Evolutionary conservation across 2,329 filamentous ascomycete genomes (phyloP), one percentile per base, ranked within the genome.

Genomic region (Blastomyces emzantsi): DNA sequence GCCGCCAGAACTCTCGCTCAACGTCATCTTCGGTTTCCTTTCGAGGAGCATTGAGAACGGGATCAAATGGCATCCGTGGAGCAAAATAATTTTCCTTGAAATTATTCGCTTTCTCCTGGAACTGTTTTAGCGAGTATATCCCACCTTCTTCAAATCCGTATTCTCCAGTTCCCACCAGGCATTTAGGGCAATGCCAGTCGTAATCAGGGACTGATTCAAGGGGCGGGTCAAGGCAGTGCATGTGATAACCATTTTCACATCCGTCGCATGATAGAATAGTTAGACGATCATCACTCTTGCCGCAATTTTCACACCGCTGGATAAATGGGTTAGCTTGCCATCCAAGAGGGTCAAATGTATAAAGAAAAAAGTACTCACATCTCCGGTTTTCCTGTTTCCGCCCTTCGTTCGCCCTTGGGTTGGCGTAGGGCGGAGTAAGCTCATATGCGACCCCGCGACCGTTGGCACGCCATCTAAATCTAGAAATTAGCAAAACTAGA

Each of bases 81-180:
- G 91, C 87, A 71, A 99, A 99, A 72, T 99, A 96, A 30, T 86
- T 86, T 70, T 95, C 89, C 76, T 97, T 97, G 81, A 99, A 99
- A 69, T 90, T 90, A 69, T 90, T 90, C 6, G 94, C 94, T 74
- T 93, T 96, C 73, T 97, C 90, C 74, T 99, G 94, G 73, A 99
- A 99, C 70, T 96, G 90, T 71, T 90, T 92, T 33, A 99, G 81
- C 0, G 94, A 99, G 76, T 99, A 99, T 28, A 97, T 84, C 3
- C 92, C 92, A 30, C 94, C 94, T 75, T 99, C 94, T 73, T 97
- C 93, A 66, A 99, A 99, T 0, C 94, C 94, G 71, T 96, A 99
- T 68, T 97, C 92, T 49, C 93, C 92, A 63, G 96, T 96, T 57
- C 94, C 94, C 30, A 99, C 94, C 33, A 99, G 84, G 73, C 94